Conservation (phyloP, 2,329 filamentous ascomycete species). For the Canariomyces notabilis region DNA sequence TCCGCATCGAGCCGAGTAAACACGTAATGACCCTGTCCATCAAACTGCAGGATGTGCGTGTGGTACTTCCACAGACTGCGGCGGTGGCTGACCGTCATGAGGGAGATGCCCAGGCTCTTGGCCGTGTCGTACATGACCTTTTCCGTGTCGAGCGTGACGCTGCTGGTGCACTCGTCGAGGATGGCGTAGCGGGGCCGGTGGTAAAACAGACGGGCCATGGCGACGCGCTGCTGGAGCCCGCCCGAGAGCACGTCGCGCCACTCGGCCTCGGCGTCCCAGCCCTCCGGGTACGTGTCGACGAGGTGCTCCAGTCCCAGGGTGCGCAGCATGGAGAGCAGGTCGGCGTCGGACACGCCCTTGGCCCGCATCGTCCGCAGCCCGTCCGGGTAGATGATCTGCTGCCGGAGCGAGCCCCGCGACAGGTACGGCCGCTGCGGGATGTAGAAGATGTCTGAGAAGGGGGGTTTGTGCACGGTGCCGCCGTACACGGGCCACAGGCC, state of each 20-base stretch:
- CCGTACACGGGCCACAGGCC: constrained; percentile 98
- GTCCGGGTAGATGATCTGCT: constrained; percentile 97
- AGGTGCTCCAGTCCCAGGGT: constrained; percentile 80
- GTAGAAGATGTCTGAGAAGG: constrained; percentile 93
- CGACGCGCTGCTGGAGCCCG: constrained; percentile 90
- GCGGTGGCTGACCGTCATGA: constrained; percentile 94
- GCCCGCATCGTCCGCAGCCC: constrained; percentile 79
- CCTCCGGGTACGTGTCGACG: constrained; percentile 67
- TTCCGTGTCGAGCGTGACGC: constrained; percentile 91
- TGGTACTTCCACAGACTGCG: constrained; percentile 96
- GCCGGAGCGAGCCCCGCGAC: constrained; percentile 82
- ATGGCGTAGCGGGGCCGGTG: constrained; percentile 91
- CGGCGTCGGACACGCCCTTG: constrained; percentile 74
- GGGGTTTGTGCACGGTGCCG: constrained; percentile 85
- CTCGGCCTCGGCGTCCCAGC: constrained; percentile 92
- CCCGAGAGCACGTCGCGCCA: constrained; percentile 93
- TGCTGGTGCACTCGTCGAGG: constrained; percentile 92
- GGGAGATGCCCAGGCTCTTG: constrained; percentile 82
- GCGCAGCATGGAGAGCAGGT: constrained; percentile 70
- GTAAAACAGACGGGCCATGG: constrained; percentile 94
- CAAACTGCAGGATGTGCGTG: constrained; percentile 89
- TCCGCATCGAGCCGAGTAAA: constrained; percentile 91
- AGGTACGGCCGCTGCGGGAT: constrained; percentile 95
- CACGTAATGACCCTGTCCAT: constrained; percentile 85
- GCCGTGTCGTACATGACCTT: constrained; percentile 96